These are phyloP conservation scores for Rhodotorula paludigena DNA, from an alignment of 768 basidiomycete genomes.

Conservation along the genomic window DNA sequence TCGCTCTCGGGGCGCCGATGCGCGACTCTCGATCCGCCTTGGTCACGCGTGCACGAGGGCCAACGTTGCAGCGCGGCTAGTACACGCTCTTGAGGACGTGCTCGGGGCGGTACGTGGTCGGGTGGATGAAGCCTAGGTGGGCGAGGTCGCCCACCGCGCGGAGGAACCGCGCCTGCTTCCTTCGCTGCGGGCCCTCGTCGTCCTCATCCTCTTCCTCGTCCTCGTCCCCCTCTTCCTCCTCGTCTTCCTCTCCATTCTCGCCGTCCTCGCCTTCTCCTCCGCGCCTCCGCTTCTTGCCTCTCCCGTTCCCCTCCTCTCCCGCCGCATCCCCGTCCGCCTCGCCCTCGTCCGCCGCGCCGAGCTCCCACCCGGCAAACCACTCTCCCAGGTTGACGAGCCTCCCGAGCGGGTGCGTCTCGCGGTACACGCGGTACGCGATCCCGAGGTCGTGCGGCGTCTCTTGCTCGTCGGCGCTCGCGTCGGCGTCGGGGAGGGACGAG, in stretches of 20 bases:
- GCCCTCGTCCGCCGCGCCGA: conserved; percentile 20
- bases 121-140: conserved; percentile 39
- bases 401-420: conserved; percentile 29
- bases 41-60: neutral
- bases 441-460: conserved; percentile 20
- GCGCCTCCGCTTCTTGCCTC: neutral
- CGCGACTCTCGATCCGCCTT: no score
- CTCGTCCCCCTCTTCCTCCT: conserved; percentile 7
- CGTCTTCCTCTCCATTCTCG: neutral
- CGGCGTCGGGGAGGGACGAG: neutral
- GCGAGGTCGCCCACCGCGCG: conserved; percentile 37
- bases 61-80: conserved; percentile 7
- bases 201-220: conserved; percentile 22
- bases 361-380: conserved; percentile 40
- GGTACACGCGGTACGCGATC: conserved; percentile 32
- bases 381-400: conserved; percentile 40
- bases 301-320: neutral
- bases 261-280: neutral
- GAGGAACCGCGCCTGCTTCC: conserved; percentile 42
- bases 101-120: conserved; percentile 39
- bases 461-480: neutral
- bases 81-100: conserved; percentile 41
- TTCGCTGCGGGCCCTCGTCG: conserved; percentile 13
- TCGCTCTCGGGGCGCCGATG: neutral
- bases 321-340: neutral